These are phyloP conservation scores for Pascua sp. DNA, from an alignment of 1,284 basidiomycete genomes.

Conservation along the genomic window DNA sequence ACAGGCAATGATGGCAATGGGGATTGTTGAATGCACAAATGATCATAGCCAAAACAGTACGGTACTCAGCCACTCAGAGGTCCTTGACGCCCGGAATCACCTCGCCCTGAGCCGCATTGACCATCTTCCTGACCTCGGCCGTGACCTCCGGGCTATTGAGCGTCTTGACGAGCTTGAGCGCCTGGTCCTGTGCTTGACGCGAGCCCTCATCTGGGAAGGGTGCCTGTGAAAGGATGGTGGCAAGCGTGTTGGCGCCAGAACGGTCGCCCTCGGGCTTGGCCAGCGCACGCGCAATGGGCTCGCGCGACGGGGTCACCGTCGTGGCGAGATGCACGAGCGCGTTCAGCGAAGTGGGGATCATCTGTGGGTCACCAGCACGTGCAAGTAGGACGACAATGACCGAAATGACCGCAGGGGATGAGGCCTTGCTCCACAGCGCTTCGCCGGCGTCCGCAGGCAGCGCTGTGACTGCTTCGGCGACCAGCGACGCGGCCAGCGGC, in stretches of 20 bases:
- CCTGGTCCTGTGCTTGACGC: background rate
- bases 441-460: background rate
- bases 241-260: background rate
- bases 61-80: background rate
- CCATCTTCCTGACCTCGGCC: background rate
- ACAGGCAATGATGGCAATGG: too few species aligned
- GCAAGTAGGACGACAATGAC: background rate
- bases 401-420: background rate
- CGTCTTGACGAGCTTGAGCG: constrained; percentile 4
- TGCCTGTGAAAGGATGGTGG: background rate
- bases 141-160: background rate
- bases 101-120: background rate
- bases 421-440: background rate
- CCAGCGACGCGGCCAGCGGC: background rate
- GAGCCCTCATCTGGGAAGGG: background rate
- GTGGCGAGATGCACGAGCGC: constrained; percentile 1
- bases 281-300: background rate
- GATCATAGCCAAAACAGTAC: too few species aligned
- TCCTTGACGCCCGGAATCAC: background rate
- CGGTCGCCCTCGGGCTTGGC: background rate
- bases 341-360: background rate
- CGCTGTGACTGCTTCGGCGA: background rate
- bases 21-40: too few species aligned
- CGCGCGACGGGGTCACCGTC: background rate
- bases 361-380: background rate